Evolutionary conservation across 2,329 filamentous ascomycete species (phyloP).

Genomic region (Phaeoacremonium minimum): DNA sequence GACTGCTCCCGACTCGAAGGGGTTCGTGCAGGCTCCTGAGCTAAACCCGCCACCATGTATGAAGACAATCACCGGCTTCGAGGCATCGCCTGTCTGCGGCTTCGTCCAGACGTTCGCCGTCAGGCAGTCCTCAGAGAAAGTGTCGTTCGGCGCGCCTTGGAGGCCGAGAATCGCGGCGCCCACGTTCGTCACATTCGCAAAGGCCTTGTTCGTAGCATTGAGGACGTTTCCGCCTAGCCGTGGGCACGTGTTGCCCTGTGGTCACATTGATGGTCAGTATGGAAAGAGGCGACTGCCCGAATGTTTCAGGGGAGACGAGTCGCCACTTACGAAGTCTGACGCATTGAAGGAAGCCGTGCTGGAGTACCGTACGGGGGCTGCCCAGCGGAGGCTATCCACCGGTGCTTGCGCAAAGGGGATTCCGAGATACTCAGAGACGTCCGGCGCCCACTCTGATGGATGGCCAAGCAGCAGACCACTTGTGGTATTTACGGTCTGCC

Average conservation of each 20-base stretch:
- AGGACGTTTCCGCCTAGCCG: background rate
- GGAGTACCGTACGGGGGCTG: background rate
- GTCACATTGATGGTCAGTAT: background rate
- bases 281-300: background rate
- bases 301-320: background rate
- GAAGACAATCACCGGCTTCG: conserved; percentile 38
- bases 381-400: conserved; percentile 1
- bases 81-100: conserved; percentile 20
- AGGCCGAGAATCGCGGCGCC: background rate
- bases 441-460: background rate
- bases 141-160: background rate
- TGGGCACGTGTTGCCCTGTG: background rate
- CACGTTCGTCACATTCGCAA: background rate
- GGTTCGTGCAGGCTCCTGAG: conserved; percentile 16
- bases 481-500: conserved; percentile 1
- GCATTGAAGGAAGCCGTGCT: conserved; percentile 1
- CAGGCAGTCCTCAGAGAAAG: conserved; percentile 27
- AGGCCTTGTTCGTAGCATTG: background rate
- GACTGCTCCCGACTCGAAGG: conserved; percentile 2
- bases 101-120: conserved; percentile 33
- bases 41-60: conserved; percentile 36
- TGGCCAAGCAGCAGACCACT: conserved; percentile 4
- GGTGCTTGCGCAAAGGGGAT: conserved; percentile 5
- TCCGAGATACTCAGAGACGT: conserved; percentile 6
- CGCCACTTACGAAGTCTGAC: background rate